Evolutionary conservation across 441 rosid genomes (phyloP).

Genomic region (Breynia disticha): DNA sequence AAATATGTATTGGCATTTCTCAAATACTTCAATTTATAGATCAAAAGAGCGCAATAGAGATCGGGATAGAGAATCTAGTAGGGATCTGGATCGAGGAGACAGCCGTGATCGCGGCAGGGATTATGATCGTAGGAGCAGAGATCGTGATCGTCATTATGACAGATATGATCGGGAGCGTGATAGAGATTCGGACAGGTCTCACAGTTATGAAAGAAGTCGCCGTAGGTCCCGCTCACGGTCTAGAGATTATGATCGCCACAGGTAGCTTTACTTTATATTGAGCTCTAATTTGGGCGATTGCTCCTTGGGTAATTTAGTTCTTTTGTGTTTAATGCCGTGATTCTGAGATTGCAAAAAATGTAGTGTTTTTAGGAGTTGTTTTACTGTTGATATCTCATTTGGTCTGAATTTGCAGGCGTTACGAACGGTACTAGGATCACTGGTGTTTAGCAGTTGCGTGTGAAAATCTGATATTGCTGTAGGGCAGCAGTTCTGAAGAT

Average conservation of each 20-base stretch:
- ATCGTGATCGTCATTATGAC: conserved; percentile 72
- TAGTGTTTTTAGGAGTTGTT: background rate
- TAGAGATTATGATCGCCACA: conserved; percentile 82
- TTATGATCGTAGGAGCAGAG: conserved; percentile 74
- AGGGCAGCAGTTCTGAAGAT: background rate
- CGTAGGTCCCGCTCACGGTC: conserved; percentile 73
- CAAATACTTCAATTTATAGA: conserved; percentile 24
- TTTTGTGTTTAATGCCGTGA: background rate
- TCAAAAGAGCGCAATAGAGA: conserved; percentile 71
- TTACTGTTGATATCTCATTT: background rate
- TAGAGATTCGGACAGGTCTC: conserved; percentile 57
- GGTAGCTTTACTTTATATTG: conserved; percentile 30
- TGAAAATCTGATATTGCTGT: background rate
- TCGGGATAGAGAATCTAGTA: conserved; percentile 54
- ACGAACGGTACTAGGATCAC: conserved; percentile 3
- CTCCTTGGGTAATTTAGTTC: background rate
- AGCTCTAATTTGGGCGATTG: background rate
- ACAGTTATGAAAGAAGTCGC: conserved; percentile 70
- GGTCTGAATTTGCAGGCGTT: conserved; percentile 2
- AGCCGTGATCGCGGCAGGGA: conserved; percentile 75
- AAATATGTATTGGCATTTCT: background rate
- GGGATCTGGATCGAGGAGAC: conserved; percentile 57
- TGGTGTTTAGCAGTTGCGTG: no score
- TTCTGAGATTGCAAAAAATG: background rate
- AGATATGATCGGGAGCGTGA: conserved; percentile 55